A percentile compares a stretch with the other conserved stretches of the same genome.
phyloP scores from a whole-genome alignment of 2,329 filamentous ascomycete species.

The Calonectria pseudoreteaudii region DNA sequence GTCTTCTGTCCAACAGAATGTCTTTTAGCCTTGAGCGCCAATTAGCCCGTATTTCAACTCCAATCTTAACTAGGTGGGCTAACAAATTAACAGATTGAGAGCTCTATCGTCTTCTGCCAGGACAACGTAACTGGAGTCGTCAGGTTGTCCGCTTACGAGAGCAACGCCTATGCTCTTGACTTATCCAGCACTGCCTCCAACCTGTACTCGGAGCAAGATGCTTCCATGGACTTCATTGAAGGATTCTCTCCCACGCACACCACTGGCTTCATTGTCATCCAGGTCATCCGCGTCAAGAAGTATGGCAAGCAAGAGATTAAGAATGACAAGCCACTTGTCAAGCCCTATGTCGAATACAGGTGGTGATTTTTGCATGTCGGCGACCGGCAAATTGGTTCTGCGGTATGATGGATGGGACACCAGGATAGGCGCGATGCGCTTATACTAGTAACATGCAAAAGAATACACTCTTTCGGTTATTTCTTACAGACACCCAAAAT shows the following conservation, averaged over 20 bases:
- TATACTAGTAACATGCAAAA: too few species aligned
- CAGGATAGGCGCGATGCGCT: too few species aligned
- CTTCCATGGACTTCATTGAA: conserved; percentile 60
- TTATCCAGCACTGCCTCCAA: conserved; percentile 54
- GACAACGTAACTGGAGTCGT: conserved; percentile 55
- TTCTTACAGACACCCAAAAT: too few species aligned
- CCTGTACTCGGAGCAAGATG: conserved; percentile 60
- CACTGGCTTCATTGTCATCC: conserved; percentile 70
- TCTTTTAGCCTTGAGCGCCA: conserved; percentile 64
- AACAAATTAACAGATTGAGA: too few species aligned
- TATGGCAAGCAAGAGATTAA: conserved; percentile 31
- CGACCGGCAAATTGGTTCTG: too few species aligned
- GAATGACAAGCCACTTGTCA: conserved; percentile 31
- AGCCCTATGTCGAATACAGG: too few species aligned
- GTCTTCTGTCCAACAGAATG: conserved; percentile 62
- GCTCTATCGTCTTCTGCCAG: conserved; percentile 69
- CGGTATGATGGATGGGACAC: too few species aligned
- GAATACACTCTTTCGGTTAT: too few species aligned
- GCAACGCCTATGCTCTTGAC: conserved; percentile 55
- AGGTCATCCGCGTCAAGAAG: conserved; percentile 72
- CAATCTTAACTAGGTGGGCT: too few species aligned
- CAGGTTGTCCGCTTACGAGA: conserved; percentile 45
- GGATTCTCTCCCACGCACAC: conserved; percentile 56
- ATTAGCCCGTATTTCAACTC: too few species aligned
- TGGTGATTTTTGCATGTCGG: too few species aligned